Evolutionary conservation across 345 rosid genomes (phyloP), one percentile per base, ranked within the genome.

Genomic region (Eucalyptus sp.): DNA sequence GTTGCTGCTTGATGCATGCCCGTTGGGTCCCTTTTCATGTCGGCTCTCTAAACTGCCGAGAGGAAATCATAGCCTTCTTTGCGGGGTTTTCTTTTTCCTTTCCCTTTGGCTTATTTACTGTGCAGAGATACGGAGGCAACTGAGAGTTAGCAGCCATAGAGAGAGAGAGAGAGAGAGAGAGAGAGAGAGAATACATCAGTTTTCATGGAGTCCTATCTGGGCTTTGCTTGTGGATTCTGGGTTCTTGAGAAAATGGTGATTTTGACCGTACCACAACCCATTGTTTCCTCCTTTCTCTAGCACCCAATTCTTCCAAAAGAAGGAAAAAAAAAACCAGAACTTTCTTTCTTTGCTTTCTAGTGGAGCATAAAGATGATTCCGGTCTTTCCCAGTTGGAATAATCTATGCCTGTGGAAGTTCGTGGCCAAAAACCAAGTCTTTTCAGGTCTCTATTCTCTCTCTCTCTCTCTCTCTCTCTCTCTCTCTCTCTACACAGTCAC

Each of bases 21-120:
- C 88, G 93, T 93, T 91, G 87, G 91, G 92, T 90, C 92, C 90
- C 48, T 80, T 91, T 88, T 76, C 93, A 91, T 92, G 89, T 88
- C 62, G 91, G 91, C 92, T 91, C 86, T 90, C 90, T 87, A 41
- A 6, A 76, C 48, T 16, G 84, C 84, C 84, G 24, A 76, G 84
- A 41, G 48, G 13, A 76, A 76, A 41, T 20, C 48, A 22, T 13
- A 41, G 29, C 48, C 84, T 76, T 76, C 84, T 41, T 76, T 76
- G 84, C 15, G 27, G 48, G 84, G 84, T 76, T 25, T 76, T 87
- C 89, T 50, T 54, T 52, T 87, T 49, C 86, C 24, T 88, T n/a
- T 50, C 54, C 44, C 49, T 86, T 60, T 86, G n/a, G 62, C 58
- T 43, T 80, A 89, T 91, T 89, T 88, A 90, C 89, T 87, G 48